Evolutionary conservation across 345 rosid genomes (phyloP).

Genomic region (Corchorus capsularis): DNA sequence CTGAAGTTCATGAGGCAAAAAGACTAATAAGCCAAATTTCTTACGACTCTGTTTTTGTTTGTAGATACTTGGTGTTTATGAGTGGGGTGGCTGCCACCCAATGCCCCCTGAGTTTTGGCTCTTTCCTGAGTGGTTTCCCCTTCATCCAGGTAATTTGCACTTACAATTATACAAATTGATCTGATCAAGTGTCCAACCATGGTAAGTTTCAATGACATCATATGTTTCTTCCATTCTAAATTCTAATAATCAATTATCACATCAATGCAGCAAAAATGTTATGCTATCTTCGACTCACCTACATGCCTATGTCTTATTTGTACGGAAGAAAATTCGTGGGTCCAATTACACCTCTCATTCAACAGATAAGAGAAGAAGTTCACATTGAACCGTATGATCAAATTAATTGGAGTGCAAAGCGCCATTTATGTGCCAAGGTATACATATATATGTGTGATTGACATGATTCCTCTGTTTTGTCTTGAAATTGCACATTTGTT

Average conservation of each 20-base stretch:
- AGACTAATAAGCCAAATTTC: no score
- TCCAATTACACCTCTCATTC: slow-evolving; percentile 20
- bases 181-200: neutral
- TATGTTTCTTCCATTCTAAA: neutral
- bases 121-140: slow-evolving; percentile 50
- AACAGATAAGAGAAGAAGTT: slow-evolving; percentile 13
- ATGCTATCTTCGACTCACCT: slow-evolving; percentile 32
- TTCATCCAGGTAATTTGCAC: slow-evolving; percentile 47
- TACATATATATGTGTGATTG: neutral
- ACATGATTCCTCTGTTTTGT: neutral
- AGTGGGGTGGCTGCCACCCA: slow-evolving; percentile 69
- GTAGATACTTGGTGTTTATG: slow-evolving; percentile 29
- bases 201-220: neutral
- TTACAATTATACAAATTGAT: neutral
- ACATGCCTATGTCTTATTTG: slow-evolving; percentile 22
- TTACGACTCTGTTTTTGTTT: no score
- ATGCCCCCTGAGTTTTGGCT: slow-evolving; percentile 78
- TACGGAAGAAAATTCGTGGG: slow-evolving; percentile 15
- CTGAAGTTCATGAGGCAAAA: no score
- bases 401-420: slow-evolving; percentile 49
- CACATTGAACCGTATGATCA: slow-evolving; percentile 22
- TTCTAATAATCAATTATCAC: neutral
- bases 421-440: slow-evolving; percentile 57
- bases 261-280: slow-evolving; percentile 45
- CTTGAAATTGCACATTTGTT: neutral